These are phyloP conservation scores for Phylloporus sp. DNA, from an alignment of 768 basidiomycete genomes.

Conservation along the genomic window DNA sequence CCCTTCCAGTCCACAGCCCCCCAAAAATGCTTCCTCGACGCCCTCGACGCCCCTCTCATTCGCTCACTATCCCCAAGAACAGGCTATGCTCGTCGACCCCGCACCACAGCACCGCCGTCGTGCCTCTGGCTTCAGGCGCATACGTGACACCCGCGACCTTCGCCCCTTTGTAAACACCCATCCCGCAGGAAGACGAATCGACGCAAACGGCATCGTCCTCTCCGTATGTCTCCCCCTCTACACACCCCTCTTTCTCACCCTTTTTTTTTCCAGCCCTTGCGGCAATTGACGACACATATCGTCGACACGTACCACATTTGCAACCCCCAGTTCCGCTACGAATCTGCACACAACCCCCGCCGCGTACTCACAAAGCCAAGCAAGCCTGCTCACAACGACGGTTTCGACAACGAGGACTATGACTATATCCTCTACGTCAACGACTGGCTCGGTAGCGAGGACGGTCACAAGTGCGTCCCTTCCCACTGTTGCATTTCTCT, in stretches of 20 bases:
- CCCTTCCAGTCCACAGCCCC: slow-evolving; percentile 58
- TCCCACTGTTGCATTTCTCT: not conserved
- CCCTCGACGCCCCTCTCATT: slow-evolving; percentile 73
- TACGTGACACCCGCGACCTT: slow-evolving; percentile 73
- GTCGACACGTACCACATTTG: slow-evolving; percentile 90
- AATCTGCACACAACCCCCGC: slow-evolving; percentile 89
- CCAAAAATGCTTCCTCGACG: slow-evolving; percentile 56
- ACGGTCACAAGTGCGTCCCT: slow-evolving; percentile 81
- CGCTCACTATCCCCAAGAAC: slow-evolving; percentile 58
- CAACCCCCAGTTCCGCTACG: slow-evolving; percentile 93
- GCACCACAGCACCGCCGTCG: slow-evolving; percentile 55
- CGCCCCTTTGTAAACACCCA: slow-evolving; percentile 65
- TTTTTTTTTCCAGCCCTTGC: slow-evolving; percentile 40
- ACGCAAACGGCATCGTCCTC: slow-evolving; percentile 67
- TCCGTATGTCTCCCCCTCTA: slow-evolving; percentile 52
- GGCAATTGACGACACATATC: slow-evolving; percentile 78
- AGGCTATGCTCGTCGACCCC: slow-evolving; percentile 68
- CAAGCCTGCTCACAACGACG: slow-evolving; percentile 93
- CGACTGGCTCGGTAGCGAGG: slow-evolving; percentile 92
- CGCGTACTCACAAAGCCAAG: slow-evolving; percentile 97
- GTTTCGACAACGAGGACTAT: slow-evolving; percentile 97
- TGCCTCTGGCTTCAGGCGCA: slow-evolving; percentile 70
- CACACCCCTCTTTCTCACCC: slow-evolving; percentile 8
- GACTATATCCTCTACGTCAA: slow-evolving; percentile 99
- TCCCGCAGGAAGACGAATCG: slow-evolving; percentile 68